Base-by-base conservation (phyloP, 2,329 filamentous ascomycete species). In the Talaromyces sp. region DNA sequence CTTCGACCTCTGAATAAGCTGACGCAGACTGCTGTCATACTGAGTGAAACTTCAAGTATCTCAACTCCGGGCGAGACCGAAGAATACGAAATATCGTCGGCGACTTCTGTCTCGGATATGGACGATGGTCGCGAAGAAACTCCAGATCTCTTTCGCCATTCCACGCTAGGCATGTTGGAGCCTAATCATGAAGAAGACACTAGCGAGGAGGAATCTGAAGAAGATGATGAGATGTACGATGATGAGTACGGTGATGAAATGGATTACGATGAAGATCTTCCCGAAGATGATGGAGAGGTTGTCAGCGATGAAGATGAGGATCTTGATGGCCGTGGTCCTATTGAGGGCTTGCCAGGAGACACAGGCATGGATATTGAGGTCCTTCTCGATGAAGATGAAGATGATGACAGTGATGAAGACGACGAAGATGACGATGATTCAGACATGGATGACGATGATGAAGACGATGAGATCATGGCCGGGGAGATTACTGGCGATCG, bases 111-210 rank as follows among this genome's bases (percentile, higher is more conserved):
- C 27, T 97, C 94, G 11, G 93, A 97, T 68, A 82, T 93, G 60
- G 91, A 93, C 47, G 91, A 93, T 67, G 89, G 92, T 64, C 89
- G 93, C 52, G 93, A 97, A 77, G 95, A 98, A 75, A 99, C 96
- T 5, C 95, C 96, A 35, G 95, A 99, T 78, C 84, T 99, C 22
- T 98, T 97, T 81, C 90, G 96, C 62, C 97, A 98, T 77, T 98
- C 95, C 1, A 92, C 96, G 1, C 83, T 99, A 24, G 94, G 95
- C 59, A 96, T 98, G 88, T 88, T 97, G 62, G 95, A 98, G 75
- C 89, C 91, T 69, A 87, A 89, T 59, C 87, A 90, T 65, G 90
- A 93, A 66, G 89, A 91, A 67, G 92, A 94, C 66, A 93, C 92
- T 59, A 92, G 91, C 39, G 90, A 92, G 37, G 88, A 88, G 67